A percentile compares a stretch with the other conserved stretches of the same genome.
Conservation (phyloP, 2,329 filamentous ascomycete genomes). For the Chaetomiaceae sp. region DNA sequence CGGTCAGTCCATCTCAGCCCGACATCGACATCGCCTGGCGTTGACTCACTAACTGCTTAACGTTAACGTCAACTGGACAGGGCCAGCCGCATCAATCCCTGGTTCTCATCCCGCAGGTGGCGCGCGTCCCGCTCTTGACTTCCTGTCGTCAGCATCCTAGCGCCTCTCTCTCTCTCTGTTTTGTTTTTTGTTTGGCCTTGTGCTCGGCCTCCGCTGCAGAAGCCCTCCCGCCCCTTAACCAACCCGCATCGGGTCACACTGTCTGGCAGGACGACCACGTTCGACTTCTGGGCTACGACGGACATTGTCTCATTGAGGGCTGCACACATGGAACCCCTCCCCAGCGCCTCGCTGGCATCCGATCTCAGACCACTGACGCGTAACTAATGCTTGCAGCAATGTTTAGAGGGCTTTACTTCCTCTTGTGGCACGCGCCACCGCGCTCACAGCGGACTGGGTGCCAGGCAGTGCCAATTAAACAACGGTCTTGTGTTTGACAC, state of each 20-base stretch:
- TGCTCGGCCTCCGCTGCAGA: no score
- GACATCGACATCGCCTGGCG: no score
- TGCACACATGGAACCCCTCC: no score
- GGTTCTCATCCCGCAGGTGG: not conserved
- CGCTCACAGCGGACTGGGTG: not conserved
- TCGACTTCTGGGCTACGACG: no score
- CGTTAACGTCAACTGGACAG: no score
- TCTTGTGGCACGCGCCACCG: constrained; percentile 1
- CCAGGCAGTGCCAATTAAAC: constrained; percentile 14
- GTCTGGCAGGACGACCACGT: not conserved
- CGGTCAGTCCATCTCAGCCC: not conserved
- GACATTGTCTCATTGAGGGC: no score
- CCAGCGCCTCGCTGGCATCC: no score
- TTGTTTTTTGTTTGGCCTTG: no score
- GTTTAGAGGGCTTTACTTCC: not conserved
- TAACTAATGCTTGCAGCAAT: no score
- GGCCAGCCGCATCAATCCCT: not conserved
- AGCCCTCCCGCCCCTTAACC: no score
- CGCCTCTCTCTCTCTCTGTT: no score
- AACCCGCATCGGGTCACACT: not conserved
- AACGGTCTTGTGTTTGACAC: constrained; percentile 18
- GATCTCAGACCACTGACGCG: not conserved
- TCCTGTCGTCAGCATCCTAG: no score
- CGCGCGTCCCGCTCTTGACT: not conserved
- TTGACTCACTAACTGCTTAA: not conserved